Conservation (phyloP, 2,329 filamentous ascomycete genomes). For the Ascochyta clinopodiicola region DNA sequence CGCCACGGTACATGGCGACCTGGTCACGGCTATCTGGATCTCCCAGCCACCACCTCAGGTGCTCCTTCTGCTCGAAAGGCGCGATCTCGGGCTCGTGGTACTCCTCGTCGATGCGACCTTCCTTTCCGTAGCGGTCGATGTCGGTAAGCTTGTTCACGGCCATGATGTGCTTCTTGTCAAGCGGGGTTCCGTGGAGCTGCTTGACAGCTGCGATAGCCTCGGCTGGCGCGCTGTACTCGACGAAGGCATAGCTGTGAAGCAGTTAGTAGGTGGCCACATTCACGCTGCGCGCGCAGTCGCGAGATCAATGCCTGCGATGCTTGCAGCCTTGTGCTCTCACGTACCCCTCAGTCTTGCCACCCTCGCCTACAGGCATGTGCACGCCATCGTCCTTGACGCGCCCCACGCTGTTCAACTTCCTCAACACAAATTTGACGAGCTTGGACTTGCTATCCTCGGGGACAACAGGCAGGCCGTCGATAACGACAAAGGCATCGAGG, state of each 20-base stretch:
- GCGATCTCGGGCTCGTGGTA: conserved; percentile 84
- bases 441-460: conserved; percentile 90
- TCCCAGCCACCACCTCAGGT: conserved; percentile 90
- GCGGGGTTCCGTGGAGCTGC: conserved; percentile 80
- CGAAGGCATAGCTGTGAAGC: conserved; percentile 81
- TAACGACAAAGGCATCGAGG: conserved; percentile 93
- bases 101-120: conserved; percentile 90
- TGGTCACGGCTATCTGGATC: conserved; percentile 91
- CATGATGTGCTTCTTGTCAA: conserved; percentile 97
- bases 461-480: conserved; percentile 91
- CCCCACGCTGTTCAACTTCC: conserved; percentile 87
- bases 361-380: conserved; percentile 90
- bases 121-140: conserved; percentile 92
- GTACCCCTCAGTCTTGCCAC: conserved; percentile 85
- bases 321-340: conserved; percentile 37
- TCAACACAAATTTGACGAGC: conserved; percentile 93
- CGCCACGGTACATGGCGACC: conserved; percentile 91
- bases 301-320: conserved; percentile 7
- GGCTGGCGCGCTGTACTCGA: conserved; percentile 90
- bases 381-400: conserved; percentile 85
- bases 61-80: conserved; percentile 89
- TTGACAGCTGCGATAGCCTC: conserved; percentile 91
- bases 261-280: conserved; percentile 23
- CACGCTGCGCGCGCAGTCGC: conserved; percentile 5
- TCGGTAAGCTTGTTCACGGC: conserved; percentile 98